A percentile compares a stretch with the other conserved stretches of the same genome.
phyloP scores from a whole-genome alignment of 192 early-diverging fungal species.

The Backusella mclennaniae region DNA sequence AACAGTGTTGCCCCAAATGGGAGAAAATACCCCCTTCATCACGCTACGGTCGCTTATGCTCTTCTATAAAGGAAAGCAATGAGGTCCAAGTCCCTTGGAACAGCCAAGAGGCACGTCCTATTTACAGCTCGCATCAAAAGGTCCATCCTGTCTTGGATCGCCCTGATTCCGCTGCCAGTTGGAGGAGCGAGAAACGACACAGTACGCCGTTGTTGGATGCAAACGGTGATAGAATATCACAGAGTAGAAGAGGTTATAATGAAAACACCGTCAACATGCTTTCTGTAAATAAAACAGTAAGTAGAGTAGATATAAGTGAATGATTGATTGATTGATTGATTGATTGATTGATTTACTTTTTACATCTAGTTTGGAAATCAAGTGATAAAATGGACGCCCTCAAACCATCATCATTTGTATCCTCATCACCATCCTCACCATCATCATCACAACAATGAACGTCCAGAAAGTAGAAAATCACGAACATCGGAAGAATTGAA shows the following conservation, averaged over 20 bases:
- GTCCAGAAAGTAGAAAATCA: background rate
- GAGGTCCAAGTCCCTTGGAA: background rate
- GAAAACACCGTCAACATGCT: background rate
- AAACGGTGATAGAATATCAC: background rate
- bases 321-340: too few species aligned
- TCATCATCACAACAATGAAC: background rate
- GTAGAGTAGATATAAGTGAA: background rate
- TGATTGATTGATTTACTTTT: background rate
- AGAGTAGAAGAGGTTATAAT: background rate
- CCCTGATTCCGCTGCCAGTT: background rate
- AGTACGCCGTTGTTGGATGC: background rate
- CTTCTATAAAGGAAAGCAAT: background rate
- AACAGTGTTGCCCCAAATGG: constrained; percentile 1
- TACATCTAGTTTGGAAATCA: constrained; percentile 6
- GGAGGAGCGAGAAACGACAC: background rate
- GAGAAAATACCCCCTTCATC: background rate
- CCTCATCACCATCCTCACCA: background rate
- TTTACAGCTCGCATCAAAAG: constrained; percentile 14
- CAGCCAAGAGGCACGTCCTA: background rate
- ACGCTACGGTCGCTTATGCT: background rate
- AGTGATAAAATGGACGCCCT: constrained; percentile 14
- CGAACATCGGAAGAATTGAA: background rate
- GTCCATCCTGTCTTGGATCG: constrained; percentile 7
- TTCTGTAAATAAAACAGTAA: background rate
- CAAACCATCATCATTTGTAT: background rate